Evolutionary conservation across 192 early-diverging fungal genomes (phyloP), one percentile per base, ranked within the genome.

Genomic region (Coemansia sp.): DNA sequence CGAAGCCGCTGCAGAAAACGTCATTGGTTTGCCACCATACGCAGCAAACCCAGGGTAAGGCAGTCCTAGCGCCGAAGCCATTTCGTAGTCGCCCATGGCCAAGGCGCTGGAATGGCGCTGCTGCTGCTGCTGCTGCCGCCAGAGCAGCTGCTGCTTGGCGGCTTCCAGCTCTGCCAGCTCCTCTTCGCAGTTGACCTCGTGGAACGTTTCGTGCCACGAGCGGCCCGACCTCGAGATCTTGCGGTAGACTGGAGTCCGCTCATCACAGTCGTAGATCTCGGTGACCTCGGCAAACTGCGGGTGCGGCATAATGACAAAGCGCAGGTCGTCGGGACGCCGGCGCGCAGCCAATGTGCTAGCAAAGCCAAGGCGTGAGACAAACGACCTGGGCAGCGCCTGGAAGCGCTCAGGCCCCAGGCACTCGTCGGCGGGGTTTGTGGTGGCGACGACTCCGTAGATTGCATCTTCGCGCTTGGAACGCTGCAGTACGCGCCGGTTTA

Each of bases 121-220:
- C 43, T 48, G 21, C 44, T 19, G 41, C 41, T 43, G 41, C 41
- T 48, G 44, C 44, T 46, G 43, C 11, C 44, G 44, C 44, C 44
- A 48, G 11, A 15, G 26, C 24, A 48, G 12, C 24, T 26, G 44
- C 44, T 48, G 37, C 46, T 24, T 22, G 15, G 59, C 53, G 14
- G 53, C 35, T 24, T 53, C 53, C 29, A 15, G 33, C 21, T 37
- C 14, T 2, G 48, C 60, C 24, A 60, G 22, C 21, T 52, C 58
- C 46, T 60, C 60, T 5, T 78, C 69, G n/a, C 18, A n/a, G 19
- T 65, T 62, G 15, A 78, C 63, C 36, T 71, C 75, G 26, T 78
- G 75, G 59, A 78, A 78, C 12, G 75, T 72, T 56, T 78, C 75
- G 55, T 72, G 75, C 75, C 75, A 78, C 21, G 69, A 72, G 62